phyloP scores from a whole-genome alignment of 805 yeast species.

The Metschnikowia kofuensis region DNA sequence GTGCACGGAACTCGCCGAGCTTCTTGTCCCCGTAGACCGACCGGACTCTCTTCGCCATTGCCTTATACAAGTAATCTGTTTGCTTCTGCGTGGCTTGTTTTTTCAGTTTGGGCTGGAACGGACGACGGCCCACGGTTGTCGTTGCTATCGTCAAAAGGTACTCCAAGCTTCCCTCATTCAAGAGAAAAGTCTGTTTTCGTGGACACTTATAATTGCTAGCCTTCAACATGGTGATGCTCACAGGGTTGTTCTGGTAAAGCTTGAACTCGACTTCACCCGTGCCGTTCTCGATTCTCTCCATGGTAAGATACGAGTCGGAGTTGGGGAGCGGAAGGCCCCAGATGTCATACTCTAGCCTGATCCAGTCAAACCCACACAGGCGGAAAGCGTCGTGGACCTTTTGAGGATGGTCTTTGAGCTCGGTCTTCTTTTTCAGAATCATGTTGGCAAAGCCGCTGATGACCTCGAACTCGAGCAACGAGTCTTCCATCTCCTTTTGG shows the following conservation, averaged over 20 bases:
- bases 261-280: constrained; percentile 1
- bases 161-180: constrained; percentile 11
- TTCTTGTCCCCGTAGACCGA: constrained; percentile 8
- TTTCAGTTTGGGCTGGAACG: constrained; percentile 3
- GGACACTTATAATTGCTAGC: constrained; percentile 23
- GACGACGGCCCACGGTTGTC: neutral
- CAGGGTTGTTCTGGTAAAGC: constrained; percentile 9
- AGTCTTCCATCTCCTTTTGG: constrained; percentile 11
- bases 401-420: constrained; percentile 8
- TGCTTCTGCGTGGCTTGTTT: constrained; percentile 14
- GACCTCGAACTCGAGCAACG: constrained; percentile 32
- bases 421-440: constrained; percentile 2
- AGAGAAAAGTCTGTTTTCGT: constrained; percentile 2
- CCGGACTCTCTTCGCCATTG: constrained; percentile 1
- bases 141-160: constrained; percentile 6
- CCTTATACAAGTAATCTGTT: neutral
- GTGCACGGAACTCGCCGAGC: constrained; percentile 8
- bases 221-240: constrained; percentile 13
- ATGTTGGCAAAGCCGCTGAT: constrained; percentile 35
- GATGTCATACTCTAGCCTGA: constrained; percentile 29
- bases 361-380: constrained; percentile 21
- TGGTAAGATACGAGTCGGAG: constrained; percentile 6
- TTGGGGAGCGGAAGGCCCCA: constrained; percentile 27
- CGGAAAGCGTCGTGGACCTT: constrained; percentile 16
- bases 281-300: constrained; percentile 5